A percentile compares a stretch with the other conserved stretches of the same genome.
Conservation (phyloP, 768 basidiomycete species). For the Postia placenta region DNA sequence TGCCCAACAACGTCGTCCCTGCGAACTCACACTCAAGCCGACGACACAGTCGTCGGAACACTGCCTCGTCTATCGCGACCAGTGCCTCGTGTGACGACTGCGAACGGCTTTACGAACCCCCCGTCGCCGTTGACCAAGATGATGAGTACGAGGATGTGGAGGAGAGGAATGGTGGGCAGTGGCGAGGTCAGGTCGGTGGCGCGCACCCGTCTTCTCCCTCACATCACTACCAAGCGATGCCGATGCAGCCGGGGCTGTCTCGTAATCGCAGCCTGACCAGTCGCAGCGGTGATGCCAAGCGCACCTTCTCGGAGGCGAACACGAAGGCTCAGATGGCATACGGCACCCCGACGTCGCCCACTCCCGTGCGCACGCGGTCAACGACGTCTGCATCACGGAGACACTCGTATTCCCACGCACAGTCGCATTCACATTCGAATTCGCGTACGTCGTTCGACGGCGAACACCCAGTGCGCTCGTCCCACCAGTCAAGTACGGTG, state of each 20-base stretch:
- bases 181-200: constrained; percentile 11
- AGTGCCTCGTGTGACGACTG: constrained; percentile 18
- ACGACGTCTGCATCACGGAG: constrained; percentile 16
- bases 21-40: background rate
- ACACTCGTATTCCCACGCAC: constrained; percentile 7
- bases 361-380: constrained; percentile 17
- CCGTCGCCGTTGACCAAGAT: constrained; percentile 12
- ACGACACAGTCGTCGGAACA: constrained; percentile 23
- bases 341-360: constrained; percentile 18
- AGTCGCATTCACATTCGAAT: constrained; percentile 12
- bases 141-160: constrained; percentile 15
- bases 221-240: constrained; percentile 2
- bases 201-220: constrained; percentile 13
- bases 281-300: background rate
- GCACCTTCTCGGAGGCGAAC: constrained; percentile 1
- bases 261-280: constrained; percentile 1
- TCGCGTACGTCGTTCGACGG: constrained; percentile 11
- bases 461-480: constrained; percentile 6
- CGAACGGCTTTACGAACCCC: constrained; percentile 10
- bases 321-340: constrained; percentile 6
- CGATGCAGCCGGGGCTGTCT: background rate
- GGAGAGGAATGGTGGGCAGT: constrained; percentile 12
- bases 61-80: constrained; percentile 18
- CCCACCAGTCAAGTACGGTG: constrained; percentile 1
- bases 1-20: background rate